Conservation (phyloP, 2,329 filamentous ascomycete genomes). For the Aquanectria penicillioides region DNA sequence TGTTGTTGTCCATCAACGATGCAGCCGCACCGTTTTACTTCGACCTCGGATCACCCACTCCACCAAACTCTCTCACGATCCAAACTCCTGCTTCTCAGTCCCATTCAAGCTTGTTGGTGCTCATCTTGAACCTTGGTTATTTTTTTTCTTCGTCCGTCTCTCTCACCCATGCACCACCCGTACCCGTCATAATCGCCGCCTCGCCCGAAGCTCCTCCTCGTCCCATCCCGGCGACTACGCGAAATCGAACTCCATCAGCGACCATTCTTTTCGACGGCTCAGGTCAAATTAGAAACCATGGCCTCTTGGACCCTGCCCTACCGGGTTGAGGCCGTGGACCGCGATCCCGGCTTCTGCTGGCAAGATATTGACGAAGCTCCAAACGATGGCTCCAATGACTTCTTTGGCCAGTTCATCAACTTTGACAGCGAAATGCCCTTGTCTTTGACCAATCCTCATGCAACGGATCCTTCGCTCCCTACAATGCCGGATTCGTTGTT, state of each 20-base stretch:
- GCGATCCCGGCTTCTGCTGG: slow-evolving; percentile 49
- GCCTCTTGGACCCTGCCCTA: slow-evolving; percentile 50
- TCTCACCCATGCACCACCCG: slow-evolving; percentile 30
- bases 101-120: slow-evolving; percentile 34
- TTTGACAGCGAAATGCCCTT: slow-evolving; percentile 44
- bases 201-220: slow-evolving; percentile 28
- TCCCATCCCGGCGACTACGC: slow-evolving; percentile 34
- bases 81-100: slow-evolving; percentile 33
- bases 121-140: slow-evolving; percentile 40
- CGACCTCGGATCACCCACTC: slow-evolving; percentile 26
- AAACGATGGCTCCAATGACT: slow-evolving; percentile 45
- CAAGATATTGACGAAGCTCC: slow-evolving; percentile 45
- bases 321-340: slow-evolving; percentile 47
- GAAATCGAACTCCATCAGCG: slow-evolving; percentile 18
- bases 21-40: slow-evolving; percentile 31
- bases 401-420: slow-evolving; percentile 51
- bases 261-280: slow-evolving; percentile 14
- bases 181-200: slow-evolving; percentile 33
- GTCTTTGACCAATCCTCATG: slow-evolving; percentile 34
- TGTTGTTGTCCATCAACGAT: slow-evolving; percentile 29
- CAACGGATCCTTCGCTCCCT: slow-evolving; percentile 35
- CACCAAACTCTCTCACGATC: slow-evolving; percentile 32
- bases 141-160: slow-evolving; percentile 32
- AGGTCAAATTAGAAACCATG: slow-evolving; percentile 38
- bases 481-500: slow-evolving; percentile 42